A percentile compares a stretch with the other conserved stretches of the same genome.
These are phyloP conservation scores for Fusarium anthophilum DNA, from an alignment of 2,329 filamentous ascomycete species.

Conservation along the genomic window DNA sequence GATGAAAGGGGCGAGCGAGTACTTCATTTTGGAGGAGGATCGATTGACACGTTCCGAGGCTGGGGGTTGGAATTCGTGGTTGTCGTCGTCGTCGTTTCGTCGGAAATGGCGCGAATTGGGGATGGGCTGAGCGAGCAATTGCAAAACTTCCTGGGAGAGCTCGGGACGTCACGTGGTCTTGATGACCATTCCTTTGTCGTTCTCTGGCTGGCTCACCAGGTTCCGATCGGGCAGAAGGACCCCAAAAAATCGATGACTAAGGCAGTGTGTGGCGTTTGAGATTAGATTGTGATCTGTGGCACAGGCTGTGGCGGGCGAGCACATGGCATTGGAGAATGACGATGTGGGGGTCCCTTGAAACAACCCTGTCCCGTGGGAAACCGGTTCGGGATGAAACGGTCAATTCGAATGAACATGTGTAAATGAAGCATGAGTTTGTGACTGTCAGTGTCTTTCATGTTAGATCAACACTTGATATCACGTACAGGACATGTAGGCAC, in stretches of 20 bases:
- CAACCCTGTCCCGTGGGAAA: slow-evolving; percentile 37
- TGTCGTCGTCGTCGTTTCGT: slow-evolving; percentile 41
- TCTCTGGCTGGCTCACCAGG: slow-evolving; percentile 27
- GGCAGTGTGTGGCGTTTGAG: neutral
- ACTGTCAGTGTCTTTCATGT: neutral
- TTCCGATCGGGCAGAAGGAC: slow-evolving; percentile 30
- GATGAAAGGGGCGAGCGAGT: slow-evolving; percentile 78
- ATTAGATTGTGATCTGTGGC: neutral
- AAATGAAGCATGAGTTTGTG: neutral
- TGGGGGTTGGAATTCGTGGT: slow-evolving; percentile 26
- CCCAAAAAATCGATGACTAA: slow-evolving; percentile 1
- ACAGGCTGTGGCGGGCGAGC: neutral
- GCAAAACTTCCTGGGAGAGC: slow-evolving; percentile 45
- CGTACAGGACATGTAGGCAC: neutral
- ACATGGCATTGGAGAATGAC: neutral
- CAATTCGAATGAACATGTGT: slow-evolving; percentile 6
- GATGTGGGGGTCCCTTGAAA: slow-evolving; percentile 32
- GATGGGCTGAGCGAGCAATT: slow-evolving; percentile 44
- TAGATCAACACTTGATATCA: neutral
- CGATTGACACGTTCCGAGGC: slow-evolving; percentile 41
- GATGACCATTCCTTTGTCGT: slow-evolving; percentile 42
- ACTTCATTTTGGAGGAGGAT: slow-evolving; percentile 67
- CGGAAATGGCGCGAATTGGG: slow-evolving; percentile 49
- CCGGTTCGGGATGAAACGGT: slow-evolving; percentile 40
- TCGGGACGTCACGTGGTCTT: slow-evolving; percentile 49